Evolutionary conservation across 495 filamentous ascomycete genomes (phyloP), one percentile per base, ranked within the genome.

Genomic region (Lasiosphaeria hispida): DNA sequence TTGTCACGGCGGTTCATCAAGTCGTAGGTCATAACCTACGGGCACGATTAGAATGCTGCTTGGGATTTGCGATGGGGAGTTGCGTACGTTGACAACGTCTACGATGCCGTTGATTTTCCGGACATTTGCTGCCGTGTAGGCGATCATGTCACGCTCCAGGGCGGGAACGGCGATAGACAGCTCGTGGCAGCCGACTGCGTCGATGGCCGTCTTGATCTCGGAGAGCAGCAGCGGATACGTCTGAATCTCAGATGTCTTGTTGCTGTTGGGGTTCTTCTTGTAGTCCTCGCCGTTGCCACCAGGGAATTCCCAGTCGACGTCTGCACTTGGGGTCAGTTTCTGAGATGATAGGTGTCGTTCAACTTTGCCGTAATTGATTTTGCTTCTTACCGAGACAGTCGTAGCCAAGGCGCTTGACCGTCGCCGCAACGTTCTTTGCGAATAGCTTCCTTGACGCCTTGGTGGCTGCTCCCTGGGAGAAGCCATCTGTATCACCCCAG

Each of bases 241-340:
- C 42, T 79, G 71, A 63, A 87, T 84, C 64, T 88, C 84, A 59
- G 68, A 71, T 4, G 68, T 68, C 62, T 85, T 85, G 35, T 72
- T 69, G 0, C 71, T 71, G 72, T 87, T 87, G n/a, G 83, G 82
- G 38, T 68, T 73, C 55, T 76, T 56, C 59, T 80, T 87, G 75
- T 87, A 87, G 55, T 73, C 69, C 3, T 68, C 59, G 38, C 83
- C 85, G 59, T 87, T 87, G 4, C 85, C 85, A 41, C 85, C 85
- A 9, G 86, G 85, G 56, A 85, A 89, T 61, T 88, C 85, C 85
- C 85, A 90, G 60, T 90, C 86, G 43, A 90, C 55, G 18, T 75
- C 70, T 71, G 36, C 79, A 30, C 14, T 47, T 53, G 23, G 23
- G 10, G 47, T 62, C 51, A 63, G 35, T 33, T 11, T 48, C 10